Conservation (phyloP, 1,139 yeast species). For the Casaregolazyma suthepensis region DNA sequence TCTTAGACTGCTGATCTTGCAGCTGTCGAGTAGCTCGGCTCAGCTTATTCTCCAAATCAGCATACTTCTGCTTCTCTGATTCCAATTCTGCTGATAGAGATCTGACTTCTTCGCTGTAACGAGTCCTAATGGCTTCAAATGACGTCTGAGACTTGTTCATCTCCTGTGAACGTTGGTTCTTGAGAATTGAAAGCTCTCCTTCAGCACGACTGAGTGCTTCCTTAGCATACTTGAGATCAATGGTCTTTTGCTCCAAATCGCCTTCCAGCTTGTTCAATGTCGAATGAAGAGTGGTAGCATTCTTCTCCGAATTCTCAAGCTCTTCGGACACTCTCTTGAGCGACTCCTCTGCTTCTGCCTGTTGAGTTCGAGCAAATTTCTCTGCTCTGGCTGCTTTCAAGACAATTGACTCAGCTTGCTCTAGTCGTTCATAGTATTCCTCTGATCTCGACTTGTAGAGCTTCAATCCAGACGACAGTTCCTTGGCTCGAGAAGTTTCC, state of each 20-base stretch:
- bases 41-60: slow-evolving; percentile 51
- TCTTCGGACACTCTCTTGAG: slow-evolving; percentile 54
- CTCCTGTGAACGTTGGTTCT: slow-evolving; percentile 24
- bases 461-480: slow-evolving; percentile 48
- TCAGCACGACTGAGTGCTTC: slow-evolving; percentile 40
- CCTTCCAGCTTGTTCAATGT: slow-evolving; percentile 53
- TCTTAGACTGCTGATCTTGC: slow-evolving; percentile 11
- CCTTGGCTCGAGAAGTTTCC: slow-evolving; percentile 44
- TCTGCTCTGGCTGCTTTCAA: slow-evolving; percentile 58
- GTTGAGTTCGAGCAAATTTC: slow-evolving; percentile 48
- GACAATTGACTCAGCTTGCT: slow-evolving; percentile 72
- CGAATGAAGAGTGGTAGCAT: slow-evolving; percentile 51
- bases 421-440: slow-evolving; percentile 66
- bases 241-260: slow-evolving; percentile 51
- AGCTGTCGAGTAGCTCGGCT: slow-evolving; percentile 38
- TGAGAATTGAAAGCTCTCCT: slow-evolving; percentile 43
- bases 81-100: slow-evolving; percentile 53
- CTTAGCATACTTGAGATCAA: slow-evolving; percentile 49
- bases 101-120: slow-evolving; percentile 52
- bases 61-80: slow-evolving; percentile 43
- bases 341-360: slow-evolving; percentile 49
- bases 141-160: slow-evolving; percentile 23
- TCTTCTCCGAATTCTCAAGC: slow-evolving; percentile 50
- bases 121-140: slow-evolving; percentile 31
- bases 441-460: slow-evolving; percentile 70